A percentile compares a stretch with the other conserved stretches of the same genome.
phyloP scores from a whole-genome alignment of 805 yeast species.

The Cyberlindnera saturnus region DNA sequence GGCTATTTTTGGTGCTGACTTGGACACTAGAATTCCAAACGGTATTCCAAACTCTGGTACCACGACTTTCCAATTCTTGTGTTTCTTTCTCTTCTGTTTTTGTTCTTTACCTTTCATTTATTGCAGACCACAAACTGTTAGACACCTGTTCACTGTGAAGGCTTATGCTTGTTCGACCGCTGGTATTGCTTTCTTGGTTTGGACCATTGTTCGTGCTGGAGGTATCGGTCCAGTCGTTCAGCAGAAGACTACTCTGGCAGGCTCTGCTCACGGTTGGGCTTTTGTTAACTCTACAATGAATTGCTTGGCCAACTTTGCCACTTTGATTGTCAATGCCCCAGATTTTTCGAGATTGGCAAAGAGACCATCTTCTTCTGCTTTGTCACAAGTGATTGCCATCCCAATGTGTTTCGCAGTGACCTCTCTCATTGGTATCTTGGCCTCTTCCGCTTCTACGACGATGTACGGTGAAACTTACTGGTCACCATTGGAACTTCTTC shows the following conservation, averaged over 20 bases:
- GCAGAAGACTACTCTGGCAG: constrained; percentile 45
- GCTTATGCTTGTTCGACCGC: constrained; percentile 78
- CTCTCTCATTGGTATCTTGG: constrained; percentile 78
- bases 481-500: constrained; percentile 71
- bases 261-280: constrained; percentile 74
- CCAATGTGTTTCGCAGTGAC: constrained; percentile 78
- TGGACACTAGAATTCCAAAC: constrained; percentile 58
- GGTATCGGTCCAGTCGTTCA: constrained; percentile 73
- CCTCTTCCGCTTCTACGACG: constrained; percentile 69
- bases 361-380: constrained; percentile 41
- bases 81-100: constrained; percentile 80
- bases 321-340: constrained; percentile 81
- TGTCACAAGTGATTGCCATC: constrained; percentile 59
- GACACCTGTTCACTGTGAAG: constrained; percentile 80
- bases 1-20: constrained; percentile 66
- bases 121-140: constrained; percentile 74
- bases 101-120: constrained; percentile 74
- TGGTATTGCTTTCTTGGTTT: constrained; percentile 73
- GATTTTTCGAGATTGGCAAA: constrained; percentile 83
- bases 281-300: constrained; percentile 76
- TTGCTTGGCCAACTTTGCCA: constrained; percentile 79
- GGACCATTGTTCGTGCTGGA: constrained; percentile 77
- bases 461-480: constrained; percentile 69
- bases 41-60: constrained; percentile 53
- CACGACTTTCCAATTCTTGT: constrained; percentile 65